Percentiles rank a stretch among this genome's conserved stretches.
Conservation (phyloP, 495 filamentous ascomycete species). For the Venustampulla echinocandica region DNA sequence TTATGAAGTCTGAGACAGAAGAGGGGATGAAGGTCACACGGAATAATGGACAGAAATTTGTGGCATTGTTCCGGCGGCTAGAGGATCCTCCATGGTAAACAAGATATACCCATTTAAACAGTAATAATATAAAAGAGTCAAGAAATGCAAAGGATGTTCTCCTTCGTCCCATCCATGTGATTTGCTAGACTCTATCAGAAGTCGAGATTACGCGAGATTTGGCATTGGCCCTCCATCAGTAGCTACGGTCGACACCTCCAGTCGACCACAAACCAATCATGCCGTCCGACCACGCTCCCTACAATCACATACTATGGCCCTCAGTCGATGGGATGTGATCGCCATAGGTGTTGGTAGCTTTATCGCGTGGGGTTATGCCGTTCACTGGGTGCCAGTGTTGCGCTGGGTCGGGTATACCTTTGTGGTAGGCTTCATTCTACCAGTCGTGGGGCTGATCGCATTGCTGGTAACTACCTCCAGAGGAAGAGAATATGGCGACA, state of each 20-base stretch:
- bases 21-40: conserved; percentile 95
- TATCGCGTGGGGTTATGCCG: conserved; percentile 75
- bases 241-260: no score
- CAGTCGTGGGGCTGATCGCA: conserved; percentile 43
- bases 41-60: conserved; percentile 80
- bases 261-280: conserved; percentile 17
- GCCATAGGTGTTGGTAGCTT: conserved; percentile 62
- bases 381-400: conserved; percentile 69
- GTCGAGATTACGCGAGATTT: conserved; percentile 15
- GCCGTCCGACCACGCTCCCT: conserved; percentile 15
- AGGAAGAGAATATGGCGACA: conserved; percentile 34
- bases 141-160: no score
- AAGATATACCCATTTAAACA: conserved; percentile 9
- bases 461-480: conserved; percentile 54
- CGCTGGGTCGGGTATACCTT: conserved; percentile 78
- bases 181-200: no score
- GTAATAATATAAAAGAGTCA: background rate
- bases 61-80: conserved; percentile 73
- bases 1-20: conserved; percentile 85
- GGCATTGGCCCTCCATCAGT: no score
- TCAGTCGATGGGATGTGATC: conserved; percentile 66
- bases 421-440: conserved; percentile 51
- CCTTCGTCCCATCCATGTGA: no score
- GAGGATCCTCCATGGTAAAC: conserved; percentile 31
- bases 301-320: conserved; percentile 54